Conservation (phyloP, 2,329 filamentous ascomycete species). For the Ophiosphaerella herpotricha region DNA sequence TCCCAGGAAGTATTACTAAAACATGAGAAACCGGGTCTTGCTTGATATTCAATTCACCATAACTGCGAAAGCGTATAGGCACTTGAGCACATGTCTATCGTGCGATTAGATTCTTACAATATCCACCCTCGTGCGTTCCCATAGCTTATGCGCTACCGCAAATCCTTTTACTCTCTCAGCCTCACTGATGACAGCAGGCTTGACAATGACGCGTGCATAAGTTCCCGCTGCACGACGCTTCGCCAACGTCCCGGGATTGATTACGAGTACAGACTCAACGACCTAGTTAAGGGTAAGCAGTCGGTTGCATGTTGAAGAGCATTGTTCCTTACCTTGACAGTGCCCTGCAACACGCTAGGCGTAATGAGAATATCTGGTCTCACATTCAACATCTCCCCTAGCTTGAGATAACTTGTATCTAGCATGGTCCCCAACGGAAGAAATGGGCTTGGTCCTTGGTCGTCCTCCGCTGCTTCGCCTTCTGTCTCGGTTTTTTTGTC, state of each 20-base stretch:
- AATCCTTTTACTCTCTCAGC: slow-evolving; percentile 62
- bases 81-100: neutral
- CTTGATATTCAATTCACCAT: too few relatives aligned
- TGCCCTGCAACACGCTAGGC: slow-evolving; percentile 82
- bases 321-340: slow-evolving; percentile 73
- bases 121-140: slow-evolving; percentile 83
- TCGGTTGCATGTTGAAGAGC: slow-evolving; percentile 12
- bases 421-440: slow-evolving; percentile 70
- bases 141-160: slow-evolving; percentile 72
- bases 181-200: slow-evolving; percentile 65
- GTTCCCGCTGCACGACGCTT: slow-evolving; percentile 85
- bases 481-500: slow-evolving; percentile 35
- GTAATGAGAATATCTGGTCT: slow-evolving; percentile 82
- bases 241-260: slow-evolving; percentile 88
- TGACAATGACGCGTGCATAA: slow-evolving; percentile 77
- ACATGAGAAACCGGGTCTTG: too few relatives aligned
- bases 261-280: slow-evolving; percentile 83
- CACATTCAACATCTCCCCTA: slow-evolving; percentile 88
- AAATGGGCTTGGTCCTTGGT: slow-evolving; percentile 52
- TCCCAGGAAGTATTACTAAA: too few relatives aligned
- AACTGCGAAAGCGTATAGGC: too few relatives aligned
- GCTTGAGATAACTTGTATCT: slow-evolving; percentile 81
- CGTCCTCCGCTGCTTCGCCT: slow-evolving; percentile 58
- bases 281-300: slow-evolving; percentile 61
- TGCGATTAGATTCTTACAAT: slow-evolving; percentile 70